Evolutionary conservation across 2,329 filamentous ascomycete species (phyloP), one percentile per base, ranked within the genome.

Genomic region (Stagonosporopsis rhizophila): DNA sequence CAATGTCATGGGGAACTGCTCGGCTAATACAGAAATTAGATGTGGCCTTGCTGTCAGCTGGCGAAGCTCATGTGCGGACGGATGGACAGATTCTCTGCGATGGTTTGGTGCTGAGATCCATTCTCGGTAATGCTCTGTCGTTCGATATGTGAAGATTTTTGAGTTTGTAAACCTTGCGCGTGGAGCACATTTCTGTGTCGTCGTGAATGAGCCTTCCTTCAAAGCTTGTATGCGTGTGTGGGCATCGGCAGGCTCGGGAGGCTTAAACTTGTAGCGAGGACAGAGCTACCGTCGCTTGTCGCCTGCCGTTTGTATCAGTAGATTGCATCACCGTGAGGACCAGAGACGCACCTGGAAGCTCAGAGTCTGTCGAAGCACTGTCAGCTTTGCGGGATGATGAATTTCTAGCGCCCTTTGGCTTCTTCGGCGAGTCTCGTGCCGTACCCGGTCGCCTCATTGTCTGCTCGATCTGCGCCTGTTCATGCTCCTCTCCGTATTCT

Each of bases 281-380:
- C n/a, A 42, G 44, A 44, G 44, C 30, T 39, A 56, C 38, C 53
- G 38, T 44, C 47, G 42, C 30, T 28, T 22, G 14, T 56, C 53
- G 25, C 27, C 47, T 52, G 6, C n/a, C 25, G 12, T 23, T 11
- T 6, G 17, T 6, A 14, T 56, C 9, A 56, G 41, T n/a, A 25
- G 38, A 17, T 2, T 50, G 22, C 7, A 22, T 8, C 3, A 25
- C 8, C 12, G 5, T 9, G 4, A 12, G 15, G 15, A n/a, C n/a
- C 1, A 12, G 6, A n/a, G 1, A 46, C 14, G 15, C 47, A 46
- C 42, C 20, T 42, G 9, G 4, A 20, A 12, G 23, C 14, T n/a
- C 28, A 32, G 11, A 5, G 15, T 12, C 14, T 14, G n/a, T 15
- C n/a, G 32, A 6, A 12, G 9, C 15, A 8, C 22, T 9, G 12